Percentiles rank a stretch among this genome's conserved stretches.
Evolutionary conservation across 768 basidiomycete genomes (phyloP).

Genomic region (Russula virescens): DNA sequence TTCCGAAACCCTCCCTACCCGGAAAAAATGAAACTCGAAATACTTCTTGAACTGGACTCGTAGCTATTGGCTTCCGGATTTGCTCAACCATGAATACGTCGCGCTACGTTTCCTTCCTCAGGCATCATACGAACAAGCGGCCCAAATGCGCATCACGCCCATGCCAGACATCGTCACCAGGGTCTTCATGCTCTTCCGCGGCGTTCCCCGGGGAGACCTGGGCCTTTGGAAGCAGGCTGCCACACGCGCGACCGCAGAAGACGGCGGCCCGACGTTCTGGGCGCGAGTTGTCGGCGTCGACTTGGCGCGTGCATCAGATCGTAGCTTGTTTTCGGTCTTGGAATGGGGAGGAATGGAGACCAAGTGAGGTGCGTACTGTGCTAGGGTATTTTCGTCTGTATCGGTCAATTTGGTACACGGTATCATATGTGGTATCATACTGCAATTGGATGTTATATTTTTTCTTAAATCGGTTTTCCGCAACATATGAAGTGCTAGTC

Average conservation of each 20-base stretch:
- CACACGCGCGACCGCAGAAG: slow-evolving; percentile 25
- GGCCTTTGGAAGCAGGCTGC: slow-evolving; percentile 28
- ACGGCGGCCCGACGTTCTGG: slow-evolving; percentile 31
- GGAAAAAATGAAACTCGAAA: too few relatives aligned
- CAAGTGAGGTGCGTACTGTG: neutral
- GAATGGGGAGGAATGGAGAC: slow-evolving; percentile 38
- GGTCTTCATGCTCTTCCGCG: slow-evolving; percentile 45
- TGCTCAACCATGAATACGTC: slow-evolving; percentile 37
- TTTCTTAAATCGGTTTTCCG: too few relatives aligned
- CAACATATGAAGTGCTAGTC: too few relatives aligned
- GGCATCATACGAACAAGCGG: slow-evolving; percentile 37
- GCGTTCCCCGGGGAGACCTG: slow-evolving; percentile 28
- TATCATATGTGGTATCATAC: too few relatives aligned
- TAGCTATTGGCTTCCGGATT: slow-evolving; percentile 40
- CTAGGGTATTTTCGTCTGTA: too few relatives aligned
- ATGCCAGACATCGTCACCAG: slow-evolving; percentile 40
- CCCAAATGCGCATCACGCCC: slow-evolving; percentile 36
- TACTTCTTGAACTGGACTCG: too few relatives aligned
- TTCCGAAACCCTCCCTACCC: too few relatives aligned
- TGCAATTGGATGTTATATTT: too few relatives aligned
- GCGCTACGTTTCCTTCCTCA: slow-evolving; percentile 45
- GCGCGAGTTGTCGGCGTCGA: slow-evolving; percentile 34
- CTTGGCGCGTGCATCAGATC: slow-evolving; percentile 27
- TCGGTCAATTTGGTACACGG: too few relatives aligned
- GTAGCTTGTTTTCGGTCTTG: slow-evolving; percentile 35